phyloP scores from a whole-genome alignment of 2,329 filamentous ascomycete species.

The Domatiomyces globalis region DNA sequence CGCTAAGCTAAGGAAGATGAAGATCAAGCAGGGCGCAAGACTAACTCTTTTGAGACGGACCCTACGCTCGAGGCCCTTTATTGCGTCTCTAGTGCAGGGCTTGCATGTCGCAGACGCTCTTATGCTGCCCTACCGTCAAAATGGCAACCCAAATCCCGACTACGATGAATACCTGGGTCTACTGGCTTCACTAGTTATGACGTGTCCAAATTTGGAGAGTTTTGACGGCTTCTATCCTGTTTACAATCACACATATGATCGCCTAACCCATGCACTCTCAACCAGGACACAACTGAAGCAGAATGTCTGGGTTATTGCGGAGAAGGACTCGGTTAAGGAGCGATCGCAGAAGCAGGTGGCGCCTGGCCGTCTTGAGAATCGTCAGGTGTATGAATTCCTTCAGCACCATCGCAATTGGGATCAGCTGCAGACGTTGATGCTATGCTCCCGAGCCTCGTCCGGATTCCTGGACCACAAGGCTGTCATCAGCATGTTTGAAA shows the following conservation, averaged over 20 bases:
- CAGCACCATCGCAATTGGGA: slow-evolving; percentile 39
- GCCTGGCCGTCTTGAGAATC: slow-evolving; percentile 35
- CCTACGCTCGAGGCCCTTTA: slow-evolving; percentile 35
- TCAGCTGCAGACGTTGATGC: slow-evolving; percentile 38
- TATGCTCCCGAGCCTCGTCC: slow-evolving; percentile 33
- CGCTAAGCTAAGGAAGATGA: slow-evolving; percentile 34
- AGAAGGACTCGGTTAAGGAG: slow-evolving; percentile 28
- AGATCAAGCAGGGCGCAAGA: slow-evolving; percentile 35
- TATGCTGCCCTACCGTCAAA: slow-evolving; percentile 22
- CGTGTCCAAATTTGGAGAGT: slow-evolving; percentile 43
- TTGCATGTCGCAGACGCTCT: slow-evolving; percentile 40
- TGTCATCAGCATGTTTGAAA: slow-evolving; percentile 39
- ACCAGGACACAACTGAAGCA: slow-evolving; percentile 40
- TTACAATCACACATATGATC: slow-evolving; percentile 40
- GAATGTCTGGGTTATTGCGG: slow-evolving; percentile 42
- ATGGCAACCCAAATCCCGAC: slow-evolving; percentile 26
- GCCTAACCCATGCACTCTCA: slow-evolving; percentile 41
- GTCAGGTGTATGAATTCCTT: slow-evolving; percentile 39
- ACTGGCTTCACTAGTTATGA: slow-evolving; percentile 45
- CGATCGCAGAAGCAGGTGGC: slow-evolving; percentile 23
- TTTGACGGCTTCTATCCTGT: slow-evolving; percentile 40
- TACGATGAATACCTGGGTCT: slow-evolving; percentile 38
- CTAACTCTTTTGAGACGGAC: slow-evolving; percentile 39
- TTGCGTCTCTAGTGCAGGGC: slow-evolving; percentile 40
- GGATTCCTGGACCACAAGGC: slow-evolving; percentile 39